phyloP scores from a whole-genome alignment of 2,329 filamentous ascomycete genomes.

The Fusarium subglutinans region DNA sequence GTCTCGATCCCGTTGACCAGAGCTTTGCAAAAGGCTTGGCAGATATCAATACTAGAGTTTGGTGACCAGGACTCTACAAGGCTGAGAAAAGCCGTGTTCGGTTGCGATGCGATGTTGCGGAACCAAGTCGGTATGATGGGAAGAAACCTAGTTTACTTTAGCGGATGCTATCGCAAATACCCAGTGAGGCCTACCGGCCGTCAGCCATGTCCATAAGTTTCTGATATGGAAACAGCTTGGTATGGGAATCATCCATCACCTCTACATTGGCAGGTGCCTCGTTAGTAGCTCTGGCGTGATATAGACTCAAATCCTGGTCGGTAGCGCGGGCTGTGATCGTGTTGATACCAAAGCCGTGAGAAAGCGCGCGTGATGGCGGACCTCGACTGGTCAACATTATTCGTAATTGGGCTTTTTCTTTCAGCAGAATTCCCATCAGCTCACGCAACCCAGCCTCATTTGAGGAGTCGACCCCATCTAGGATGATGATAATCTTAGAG shows the following conservation, averaged over 20 bases:
- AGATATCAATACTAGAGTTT: background rate
- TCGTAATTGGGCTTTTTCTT: fast-evolving
- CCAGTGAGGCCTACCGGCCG: background rate
- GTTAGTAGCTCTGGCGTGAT: background rate
- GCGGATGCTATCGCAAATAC: background rate
- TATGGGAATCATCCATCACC: background rate
- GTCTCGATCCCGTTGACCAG: background rate
- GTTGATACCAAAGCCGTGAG: fast-evolving
- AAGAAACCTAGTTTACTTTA: background rate
- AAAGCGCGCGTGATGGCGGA: fast-evolving
- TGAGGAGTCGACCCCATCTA: background rate
- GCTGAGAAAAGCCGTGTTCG: background rate
- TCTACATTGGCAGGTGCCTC: background rate
- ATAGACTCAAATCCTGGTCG: background rate
- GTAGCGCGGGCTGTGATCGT: background rate
- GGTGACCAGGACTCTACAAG: background rate
- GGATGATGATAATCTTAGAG: background rate
- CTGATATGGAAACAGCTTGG: background rate
- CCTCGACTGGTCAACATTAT: background rate
- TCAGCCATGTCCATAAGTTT: background rate
- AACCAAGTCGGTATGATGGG: background rate
- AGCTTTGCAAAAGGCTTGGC: background rate
- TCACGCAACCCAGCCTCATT: background rate
- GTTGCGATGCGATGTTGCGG: background rate
- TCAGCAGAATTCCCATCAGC: background rate